Conservation (phyloP, 75 land plant genomes). For the Pinus tabuliformis region DNA sequence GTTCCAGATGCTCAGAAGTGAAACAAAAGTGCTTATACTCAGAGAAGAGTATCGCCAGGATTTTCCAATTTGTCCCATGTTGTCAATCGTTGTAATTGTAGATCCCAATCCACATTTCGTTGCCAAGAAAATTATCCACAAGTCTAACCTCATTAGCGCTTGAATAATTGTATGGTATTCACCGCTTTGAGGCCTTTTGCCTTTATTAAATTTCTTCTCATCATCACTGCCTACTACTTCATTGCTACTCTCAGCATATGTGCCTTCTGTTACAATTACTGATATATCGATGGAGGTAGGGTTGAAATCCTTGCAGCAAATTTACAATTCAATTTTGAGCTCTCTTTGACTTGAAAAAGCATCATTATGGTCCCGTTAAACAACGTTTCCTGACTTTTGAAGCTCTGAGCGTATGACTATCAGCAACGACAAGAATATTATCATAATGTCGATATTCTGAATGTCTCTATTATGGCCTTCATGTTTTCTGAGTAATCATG, state of each 20-base stretch:
- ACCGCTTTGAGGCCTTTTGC: conserved; percentile 21
- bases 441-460: no score
- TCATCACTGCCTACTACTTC: background rate
- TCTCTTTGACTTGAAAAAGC: background rate
- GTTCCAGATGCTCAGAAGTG: conserved; percentile 34
- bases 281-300: background rate
- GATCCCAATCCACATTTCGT: conserved; percentile 39
- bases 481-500: no score
- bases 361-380: background rate
- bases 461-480: no score
- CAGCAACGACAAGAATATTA: no score
- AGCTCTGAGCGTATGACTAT: no score
- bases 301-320: no score
- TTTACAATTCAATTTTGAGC: background rate
- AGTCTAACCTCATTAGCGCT: conserved; percentile 25
- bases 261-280: background rate
- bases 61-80: conserved; percentile 41
- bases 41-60: conserved; percentile 10
- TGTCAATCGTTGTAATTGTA: conserved; percentile 34
- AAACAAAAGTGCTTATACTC: conserved; percentile 27
- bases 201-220: background rate
- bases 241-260: background rate
- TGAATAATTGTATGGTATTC: conserved; percentile 22
- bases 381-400: no score
- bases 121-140: conserved; percentile 29